phyloP scores from a whole-genome alignment of 148 eudicot species.

The Polygonum aviculare region DNA sequence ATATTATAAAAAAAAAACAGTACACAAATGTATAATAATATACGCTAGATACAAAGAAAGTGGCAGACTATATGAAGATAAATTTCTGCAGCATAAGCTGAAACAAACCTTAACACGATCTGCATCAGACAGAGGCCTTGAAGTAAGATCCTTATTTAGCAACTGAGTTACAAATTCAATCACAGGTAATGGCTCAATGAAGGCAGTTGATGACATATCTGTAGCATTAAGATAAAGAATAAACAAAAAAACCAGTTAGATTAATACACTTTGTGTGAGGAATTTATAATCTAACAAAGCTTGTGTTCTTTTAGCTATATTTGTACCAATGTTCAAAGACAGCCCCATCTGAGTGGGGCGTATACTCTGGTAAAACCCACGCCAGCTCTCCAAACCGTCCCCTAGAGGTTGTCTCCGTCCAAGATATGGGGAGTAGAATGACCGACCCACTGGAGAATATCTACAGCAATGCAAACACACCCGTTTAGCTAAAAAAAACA shows the following conservation, averaged over 20 bases:
- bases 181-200: slow-evolving; percentile 64
- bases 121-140: slow-evolving; percentile 69
- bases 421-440: slow-evolving; percentile 58
- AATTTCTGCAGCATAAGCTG: not conserved
- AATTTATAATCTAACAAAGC: not conserved
- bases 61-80: not conserved
- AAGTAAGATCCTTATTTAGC: slow-evolving; percentile 40
- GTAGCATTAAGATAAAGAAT: slow-evolving; percentile 9
- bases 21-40: not conserved
- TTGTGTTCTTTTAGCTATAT: not conserved
- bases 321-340: slow-evolving; percentile 62
- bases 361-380: slow-evolving; percentile 85
- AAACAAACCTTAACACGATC: slow-evolving; percentile 58
- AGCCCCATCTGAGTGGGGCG: slow-evolving; percentile 90
- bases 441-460: slow-evolving; percentile 58
- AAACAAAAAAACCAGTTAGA: not conserved
- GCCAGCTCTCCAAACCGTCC: slow-evolving; percentile 77
- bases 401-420: slow-evolving; percentile 57
- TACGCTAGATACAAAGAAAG: not conserved
- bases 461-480: slow-evolving; percentile 18
- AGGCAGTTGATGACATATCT: slow-evolving; percentile 89
- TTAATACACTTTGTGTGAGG: not conserved
- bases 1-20: not conserved
- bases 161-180: slow-evolving; percentile 62
- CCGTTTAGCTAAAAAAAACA: not conserved